Evolutionary conservation across 805 yeast genomes (phyloP), one percentile per base, ranked within the genome.

Genomic region (Metschnikowia similis): DNA sequence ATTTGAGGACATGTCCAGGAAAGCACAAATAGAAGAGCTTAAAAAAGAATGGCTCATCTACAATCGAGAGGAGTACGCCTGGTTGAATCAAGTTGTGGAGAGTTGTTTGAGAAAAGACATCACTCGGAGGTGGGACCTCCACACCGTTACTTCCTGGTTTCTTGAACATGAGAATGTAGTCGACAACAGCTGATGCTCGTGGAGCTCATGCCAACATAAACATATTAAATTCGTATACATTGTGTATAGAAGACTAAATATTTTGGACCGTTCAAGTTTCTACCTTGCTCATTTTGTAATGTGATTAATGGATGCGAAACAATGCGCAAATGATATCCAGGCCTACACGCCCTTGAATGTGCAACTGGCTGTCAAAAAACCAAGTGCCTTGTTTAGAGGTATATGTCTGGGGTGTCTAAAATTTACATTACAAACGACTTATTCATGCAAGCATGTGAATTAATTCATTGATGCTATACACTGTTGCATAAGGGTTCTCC

Each of bases 21-120:
- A 39, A 29, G 37, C 46, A 2, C 56, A 50, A 39, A 40, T 57
- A 9, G 50, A 49, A 21, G 38, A 41, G 36, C 41, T 55, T 21
- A 42, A 40, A 5, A 36, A 37, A 17, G 50, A 53, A 16, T 64
- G 68, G 69, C 21, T 49, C 48, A 26, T 56, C 50, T 53, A 51
- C 46, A 49, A 62, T 35, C 35, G 51, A 29, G 44, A 29, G 3
- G 66, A 67, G 50, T 68, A 56, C 45, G 50, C 51, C 45, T 64
- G 71, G 69, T 29, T 66, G 37, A 61, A 52, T 35, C 65, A 65
- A 8, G 65, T 80, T 4, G 69, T 85, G 2, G 55, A 60, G 26
- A 84, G 85, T 2, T 83, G 89, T 56, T 69, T 87, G 57, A 72
- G 72, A 17, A 66, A 69, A 45, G 78, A 83, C 56, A 65, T 77